These are phyloP conservation scores for Meira miltonrushii DNA, from an alignment of 1,284 basidiomycete genomes.

Conservation along the genomic window DNA sequence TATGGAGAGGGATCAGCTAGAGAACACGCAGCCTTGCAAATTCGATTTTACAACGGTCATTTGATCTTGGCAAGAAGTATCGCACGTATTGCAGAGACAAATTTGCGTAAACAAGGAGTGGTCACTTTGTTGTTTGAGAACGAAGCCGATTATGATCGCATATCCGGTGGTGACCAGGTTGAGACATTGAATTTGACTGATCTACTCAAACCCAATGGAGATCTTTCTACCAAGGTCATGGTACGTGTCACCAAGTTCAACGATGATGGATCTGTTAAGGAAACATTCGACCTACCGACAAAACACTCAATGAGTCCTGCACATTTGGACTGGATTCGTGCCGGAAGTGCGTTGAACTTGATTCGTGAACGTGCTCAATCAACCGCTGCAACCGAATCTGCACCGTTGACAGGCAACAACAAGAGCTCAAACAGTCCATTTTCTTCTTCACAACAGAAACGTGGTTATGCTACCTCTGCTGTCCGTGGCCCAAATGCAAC, in stretches of 20 bases:
- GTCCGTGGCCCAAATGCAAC: conserved; percentile 41
- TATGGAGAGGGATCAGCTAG: conserved; percentile 98
- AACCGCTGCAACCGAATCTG: too few species aligned
- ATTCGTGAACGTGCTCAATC: conserved; percentile 40
- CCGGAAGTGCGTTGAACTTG: conserved; percentile 49
- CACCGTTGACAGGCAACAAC: conserved; percentile 14
- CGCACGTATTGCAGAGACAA: conserved; percentile 67
- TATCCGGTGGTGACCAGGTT: conserved; percentile 42
- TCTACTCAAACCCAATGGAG: conserved; percentile 37
- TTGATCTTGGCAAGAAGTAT: conserved; percentile 55
- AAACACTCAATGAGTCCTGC: conserved; percentile 42
- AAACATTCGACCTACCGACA: conserved; percentile 44
- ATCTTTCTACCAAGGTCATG: conserved; percentile 39
- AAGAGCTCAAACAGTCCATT: conserved; percentile 5
- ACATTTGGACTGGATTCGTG: conserved; percentile 50
- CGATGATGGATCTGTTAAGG: conserved; percentile 33
- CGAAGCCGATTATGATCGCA: conserved; percentile 45
- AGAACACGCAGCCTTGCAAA: conserved; percentile 95
- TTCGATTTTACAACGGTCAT: conserved; percentile 76
- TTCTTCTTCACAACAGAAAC: background rate
- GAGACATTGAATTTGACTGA: conserved; percentile 47
- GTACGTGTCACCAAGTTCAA: conserved; percentile 47
- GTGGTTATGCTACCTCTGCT: conserved; percentile 29
- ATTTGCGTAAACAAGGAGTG: conserved; percentile 54
- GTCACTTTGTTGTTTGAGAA: conserved; percentile 49